Evolutionary conservation across 345 rosid genomes (phyloP), one percentile per base, ranked within the genome.

Genomic region (Melaleuca alternifolia): DNA sequence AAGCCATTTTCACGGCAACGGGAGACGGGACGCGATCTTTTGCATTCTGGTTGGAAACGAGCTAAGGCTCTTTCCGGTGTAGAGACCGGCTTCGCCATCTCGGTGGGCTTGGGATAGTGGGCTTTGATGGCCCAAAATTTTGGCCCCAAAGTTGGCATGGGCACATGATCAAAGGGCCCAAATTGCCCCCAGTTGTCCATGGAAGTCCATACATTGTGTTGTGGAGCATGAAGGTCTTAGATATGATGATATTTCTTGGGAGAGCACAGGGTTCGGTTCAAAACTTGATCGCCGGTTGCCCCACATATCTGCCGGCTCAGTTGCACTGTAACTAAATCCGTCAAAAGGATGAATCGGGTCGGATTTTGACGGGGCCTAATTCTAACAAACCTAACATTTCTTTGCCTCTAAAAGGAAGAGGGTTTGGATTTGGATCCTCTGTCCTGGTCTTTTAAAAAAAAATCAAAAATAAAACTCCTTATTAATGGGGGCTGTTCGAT

Each of bases 1-100:
- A 92, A 87, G 91, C 92, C 93, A 92, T 93, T 51, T n/a, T 10
- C n/a, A 14, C 75, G 14, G 51, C 51, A 50, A 59, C 56, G 51
- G 83, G 48, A 18, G 9, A 18, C 12, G 0, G 79, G 10, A 5
- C 46, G 71, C 30, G 71, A n/a, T 18, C 71, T 13, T 61, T 14
- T 12, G 41, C 41, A 41, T 41, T 41, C 41, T 41, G 41, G 54
- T 52, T 15, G 54, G 16, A 16, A 14, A 54, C 75, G 21, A 28
- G 75, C 75, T 18, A 0, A 7, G 23, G 77, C 44, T 30, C 77
- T 62, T 30, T 62, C 44, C 1, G 44, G 21, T 7, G 1, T 20
- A 3, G 76, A 30, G 44, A 7, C 23, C 44, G 15, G 79, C 7
- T 33, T n/a, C 10, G 48, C 44, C 13, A 18, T 71, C 48, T 20